A percentile compares a stretch with the other conserved stretches of the same genome.
These are phyloP conservation scores for Aethionema arabicum DNA, from an alignment of 345 rosid species.

Conservation along the genomic window DNA sequence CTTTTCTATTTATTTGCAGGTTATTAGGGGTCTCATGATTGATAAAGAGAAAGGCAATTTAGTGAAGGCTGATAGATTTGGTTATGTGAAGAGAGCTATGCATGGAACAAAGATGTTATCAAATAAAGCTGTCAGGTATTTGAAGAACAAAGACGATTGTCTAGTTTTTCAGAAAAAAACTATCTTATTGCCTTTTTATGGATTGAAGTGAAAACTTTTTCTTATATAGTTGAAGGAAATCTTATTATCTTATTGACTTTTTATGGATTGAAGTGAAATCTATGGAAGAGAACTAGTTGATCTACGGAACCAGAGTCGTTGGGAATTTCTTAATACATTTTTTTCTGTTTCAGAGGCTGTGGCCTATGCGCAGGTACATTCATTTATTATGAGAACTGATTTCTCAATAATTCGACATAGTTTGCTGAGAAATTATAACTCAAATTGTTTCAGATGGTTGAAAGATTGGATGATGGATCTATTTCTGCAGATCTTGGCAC, in stretches of 20 bases:
- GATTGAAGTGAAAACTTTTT: no score
- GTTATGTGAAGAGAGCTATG: slow-evolving; percentile 92
- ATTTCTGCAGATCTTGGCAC: slow-evolving; percentile 70
- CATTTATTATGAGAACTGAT: background rate
- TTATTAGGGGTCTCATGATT: slow-evolving; percentile 93
- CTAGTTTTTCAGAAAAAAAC: no score
- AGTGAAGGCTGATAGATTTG: slow-evolving; percentile 97
- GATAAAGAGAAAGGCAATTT: slow-evolving; percentile 94
- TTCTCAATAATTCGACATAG: slow-evolving; percentile 1
- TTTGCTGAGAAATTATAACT: slow-evolving; percentile 13
- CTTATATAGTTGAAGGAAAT: slow-evolving; percentile 18
- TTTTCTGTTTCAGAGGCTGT: slow-evolving; percentile 98
- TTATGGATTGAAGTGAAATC: slow-evolving; percentile 70
- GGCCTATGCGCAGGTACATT: slow-evolving; percentile 82
- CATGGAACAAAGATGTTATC: slow-evolving; percentile 91
- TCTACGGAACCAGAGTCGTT: slow-evolving; percentile 80
- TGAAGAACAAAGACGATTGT: slow-evolving; percentile 11
- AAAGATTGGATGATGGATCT: slow-evolving; percentile 84
- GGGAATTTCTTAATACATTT: slow-evolving; percentile 91
- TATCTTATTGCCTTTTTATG: no score
- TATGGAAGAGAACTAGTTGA: slow-evolving; percentile 96
- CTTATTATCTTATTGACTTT: slow-evolving; percentile 44
- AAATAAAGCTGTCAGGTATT: slow-evolving; percentile 80
- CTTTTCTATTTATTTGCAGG: slow-evolving; percentile 40
- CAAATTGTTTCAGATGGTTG: slow-evolving; percentile 70